phyloP scores from a whole-genome alignment of 108 stramenopile species.

The Craspedostauros australis region DNA sequence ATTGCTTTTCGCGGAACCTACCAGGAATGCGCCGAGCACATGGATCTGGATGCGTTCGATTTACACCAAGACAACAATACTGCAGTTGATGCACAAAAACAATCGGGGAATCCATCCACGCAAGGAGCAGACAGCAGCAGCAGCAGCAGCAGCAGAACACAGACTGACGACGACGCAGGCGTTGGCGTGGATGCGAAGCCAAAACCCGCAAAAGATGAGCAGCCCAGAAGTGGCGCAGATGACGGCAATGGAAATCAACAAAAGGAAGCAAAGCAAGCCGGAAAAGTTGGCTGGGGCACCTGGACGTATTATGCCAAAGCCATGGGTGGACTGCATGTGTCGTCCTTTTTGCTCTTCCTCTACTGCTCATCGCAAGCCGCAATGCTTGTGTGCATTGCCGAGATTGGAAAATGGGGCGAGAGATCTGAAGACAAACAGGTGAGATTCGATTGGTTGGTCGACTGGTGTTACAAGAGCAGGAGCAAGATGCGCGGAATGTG shows the following conservation, averaged over 20 bases:
- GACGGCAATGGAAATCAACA: constrained; percentile 24
- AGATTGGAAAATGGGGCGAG: constrained; percentile 63
- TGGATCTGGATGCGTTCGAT: not conserved
- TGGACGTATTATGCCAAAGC: constrained; percentile 65
- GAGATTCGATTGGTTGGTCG: constrained; percentile 7
- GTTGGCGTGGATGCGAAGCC: constrained; percentile 1
- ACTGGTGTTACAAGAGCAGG: too few species aligned
- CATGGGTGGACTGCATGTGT: constrained; percentile 54
- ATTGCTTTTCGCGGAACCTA: constrained; percentile 60
- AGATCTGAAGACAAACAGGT: constrained; percentile 37
- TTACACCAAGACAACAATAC: not conserved
- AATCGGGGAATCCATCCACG: not conserved
- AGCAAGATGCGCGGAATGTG: too few species aligned
- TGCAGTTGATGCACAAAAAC: not conserved
- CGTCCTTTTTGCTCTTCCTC: constrained; percentile 38
- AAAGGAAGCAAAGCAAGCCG: constrained; percentile 68
- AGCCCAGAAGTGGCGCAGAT: not conserved
- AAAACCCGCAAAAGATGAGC: not conserved
- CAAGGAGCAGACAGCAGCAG: not conserved
- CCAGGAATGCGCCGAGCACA: constrained; percentile 30
- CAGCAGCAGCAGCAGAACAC: not conserved
- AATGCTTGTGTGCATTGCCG: constrained; percentile 46
- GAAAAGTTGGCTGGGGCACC: constrained; percentile 63
- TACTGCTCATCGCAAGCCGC: constrained; percentile 57
- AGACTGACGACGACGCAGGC: not conserved